Base-by-base conservation (phyloP, 73 alveolate genomes). In the Paramecium biaurelia region DNA sequence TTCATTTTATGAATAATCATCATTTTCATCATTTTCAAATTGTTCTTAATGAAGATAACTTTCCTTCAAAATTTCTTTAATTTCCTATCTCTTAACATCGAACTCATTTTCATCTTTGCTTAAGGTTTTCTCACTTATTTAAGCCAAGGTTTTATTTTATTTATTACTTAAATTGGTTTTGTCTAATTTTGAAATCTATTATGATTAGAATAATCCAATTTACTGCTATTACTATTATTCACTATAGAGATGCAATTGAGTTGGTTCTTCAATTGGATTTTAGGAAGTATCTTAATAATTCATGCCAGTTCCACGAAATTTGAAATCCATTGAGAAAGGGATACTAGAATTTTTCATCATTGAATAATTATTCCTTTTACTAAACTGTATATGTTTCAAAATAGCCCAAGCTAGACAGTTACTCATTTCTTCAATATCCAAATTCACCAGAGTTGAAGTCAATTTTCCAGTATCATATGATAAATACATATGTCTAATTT, bases 341-440 rank as follows among this genome's bases (percentile, higher is more conserved):
- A 79, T 79, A 12, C 90, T 79, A 18, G 90, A 79, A 43, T 79
- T 79, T 34, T 79, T 79, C 74, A 79, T 41, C 10, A 43, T 24
- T 2, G 90, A 79, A 12, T 38, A 23, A 41, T 89, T 82, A 14
- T 34, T 34, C 32, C 74, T 82, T 38, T 89, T 57, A 18, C 89
- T 38, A 93, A 90, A 92, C 34, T 82, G 37, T 15, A 93, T 92
- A 58, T 93, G 95, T 30, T 92, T 92, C 1, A 41, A 37, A 20
- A 93, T 49, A 14, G 95, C 95, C 82, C 92, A 89, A 11, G 96
- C 95, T n/a, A 93, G 35, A 47, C 96, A 92, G 26, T 76, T 53
- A 85, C 96, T 70, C 93, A 93, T 89, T 82, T 93, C 96, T 93
- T 93, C 96, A 34, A 93, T 93, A 92, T 93, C 95, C 24, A 93